Evolutionary conservation across 2,329 filamentous ascomycete species (phyloP).

Genomic region (Fusarium dimerum): DNA sequence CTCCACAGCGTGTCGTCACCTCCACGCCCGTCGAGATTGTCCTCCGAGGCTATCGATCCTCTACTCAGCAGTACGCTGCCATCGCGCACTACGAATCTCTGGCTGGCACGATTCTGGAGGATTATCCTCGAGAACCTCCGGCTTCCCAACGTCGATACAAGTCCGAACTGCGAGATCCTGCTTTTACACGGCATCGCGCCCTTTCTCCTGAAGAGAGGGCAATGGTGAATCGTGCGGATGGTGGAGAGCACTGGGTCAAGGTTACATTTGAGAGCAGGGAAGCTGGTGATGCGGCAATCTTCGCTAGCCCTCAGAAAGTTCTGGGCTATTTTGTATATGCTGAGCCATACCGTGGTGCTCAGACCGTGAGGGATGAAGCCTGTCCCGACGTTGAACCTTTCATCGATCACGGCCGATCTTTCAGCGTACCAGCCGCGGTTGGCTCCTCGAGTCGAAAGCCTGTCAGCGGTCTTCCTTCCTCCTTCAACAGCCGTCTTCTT

Average conservation of each 20-base stretch:
- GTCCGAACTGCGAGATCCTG: conserved; percentile 71
- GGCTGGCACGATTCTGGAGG: conserved; percentile 85
- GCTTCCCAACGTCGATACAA: conserved; percentile 70
- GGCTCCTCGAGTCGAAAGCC: conserved; percentile 30
- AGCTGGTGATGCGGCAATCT: conserved; percentile 69
- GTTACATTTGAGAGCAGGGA: conserved; percentile 76
- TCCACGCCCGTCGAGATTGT: conserved; percentile 70
- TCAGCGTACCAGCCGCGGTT: conserved; percentile 37
- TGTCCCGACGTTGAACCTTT: conserved; percentile 54
- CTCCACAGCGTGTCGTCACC: conserved; percentile 36
- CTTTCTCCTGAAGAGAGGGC: conserved; percentile 72
- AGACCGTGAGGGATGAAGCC: conserved; percentile 64
- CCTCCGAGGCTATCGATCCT: conserved; percentile 74
- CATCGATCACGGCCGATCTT: conserved; percentile 34
- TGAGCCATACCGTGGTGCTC: conserved; percentile 66
- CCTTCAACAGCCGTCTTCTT: conserved; percentile 40
- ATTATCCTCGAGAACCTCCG: conserved; percentile 86
- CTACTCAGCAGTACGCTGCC: conserved; percentile 76
- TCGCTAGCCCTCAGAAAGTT: conserved; percentile 70
- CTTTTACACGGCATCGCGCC: conserved; percentile 64
- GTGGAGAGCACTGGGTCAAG: conserved; percentile 91
- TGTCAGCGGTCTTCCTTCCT: conserved; percentile 35
- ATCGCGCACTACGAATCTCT: conserved; percentile 87
- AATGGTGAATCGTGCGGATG: conserved; percentile 78
- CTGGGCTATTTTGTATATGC: conserved; percentile 71